phyloP scores from a whole-genome alignment of 768 basidiomycete species.

The Cantharellus cinnabarinus region DNA sequence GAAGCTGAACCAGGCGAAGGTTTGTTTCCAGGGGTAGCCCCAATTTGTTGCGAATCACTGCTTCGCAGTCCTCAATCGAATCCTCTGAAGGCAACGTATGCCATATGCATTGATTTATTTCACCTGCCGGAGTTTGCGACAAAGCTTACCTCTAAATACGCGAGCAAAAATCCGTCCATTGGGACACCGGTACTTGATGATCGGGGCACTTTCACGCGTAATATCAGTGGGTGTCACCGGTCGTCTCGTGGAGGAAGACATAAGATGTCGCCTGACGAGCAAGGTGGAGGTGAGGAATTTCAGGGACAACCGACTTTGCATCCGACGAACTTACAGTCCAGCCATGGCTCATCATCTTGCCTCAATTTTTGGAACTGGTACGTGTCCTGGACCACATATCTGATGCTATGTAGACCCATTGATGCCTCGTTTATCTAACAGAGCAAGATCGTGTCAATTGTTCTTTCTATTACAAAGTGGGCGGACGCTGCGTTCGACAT shows the following conservation, averaged over 20 bases:
- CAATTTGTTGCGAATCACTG: neutral
- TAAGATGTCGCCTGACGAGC: neutral
- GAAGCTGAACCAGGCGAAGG: neutral
- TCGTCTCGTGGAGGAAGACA: neutral
- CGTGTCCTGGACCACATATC: conserved; percentile 8
- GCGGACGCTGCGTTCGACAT: conserved; percentile 10
- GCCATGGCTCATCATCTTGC: conserved; percentile 29
- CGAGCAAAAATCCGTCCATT: neutral
- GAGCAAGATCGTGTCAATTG: conserved; percentile 95
- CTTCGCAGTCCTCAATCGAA: neutral
- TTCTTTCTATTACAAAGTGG: conserved; percentile 92
- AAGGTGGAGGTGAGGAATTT: neutral
- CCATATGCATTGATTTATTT: neutral
- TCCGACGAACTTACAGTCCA: neutral
- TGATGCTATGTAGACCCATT: neutral
- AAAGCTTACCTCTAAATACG: neutral
- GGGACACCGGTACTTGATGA: neutral
- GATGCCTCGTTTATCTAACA: conserved; percentile 2
- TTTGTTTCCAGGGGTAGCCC: neutral
- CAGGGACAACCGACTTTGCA: neutral
- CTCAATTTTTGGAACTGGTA: conserved; percentile 75
- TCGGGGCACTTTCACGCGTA: neutral
- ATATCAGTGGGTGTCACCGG: neutral
- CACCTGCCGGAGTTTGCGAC: neutral
- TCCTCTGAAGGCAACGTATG: neutral